Conservation (phyloP, 75 land plant genomes). For the Adiantum capillusveneris region DNA sequence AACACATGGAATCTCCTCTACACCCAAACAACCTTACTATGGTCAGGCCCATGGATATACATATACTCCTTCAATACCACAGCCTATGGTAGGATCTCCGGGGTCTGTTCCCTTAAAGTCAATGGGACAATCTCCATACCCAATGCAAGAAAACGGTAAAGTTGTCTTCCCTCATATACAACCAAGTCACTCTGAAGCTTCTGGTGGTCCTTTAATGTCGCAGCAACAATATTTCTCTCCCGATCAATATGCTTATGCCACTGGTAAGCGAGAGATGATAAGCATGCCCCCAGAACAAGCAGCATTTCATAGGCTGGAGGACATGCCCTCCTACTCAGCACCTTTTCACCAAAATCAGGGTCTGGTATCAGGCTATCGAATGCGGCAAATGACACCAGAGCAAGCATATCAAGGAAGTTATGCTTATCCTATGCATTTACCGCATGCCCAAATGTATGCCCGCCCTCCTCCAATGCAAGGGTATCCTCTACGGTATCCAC, state of each 20-base stretch:
- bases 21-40: neutral
- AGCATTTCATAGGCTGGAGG: neutral
- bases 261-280: neutral
- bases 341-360: neutral
- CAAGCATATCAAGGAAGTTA: slow-evolving; percentile 3
- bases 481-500: neutral
- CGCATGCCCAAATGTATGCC: neutral
- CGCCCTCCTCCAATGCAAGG: neutral
- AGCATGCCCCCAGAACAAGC: neutral
- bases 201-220: too few relatives aligned
- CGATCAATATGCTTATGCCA: neutral
- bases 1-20: neutral
- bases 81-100: too few relatives aligned
- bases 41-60: neutral
- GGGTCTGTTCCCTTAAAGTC: too few relatives aligned
- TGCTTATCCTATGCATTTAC: neutral
- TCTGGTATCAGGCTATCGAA: neutral
- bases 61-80: too few relatives aligned
- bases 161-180: too few relatives aligned
- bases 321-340: neutral
- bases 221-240: neutral
- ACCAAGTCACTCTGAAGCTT: too few relatives aligned
- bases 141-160: too few relatives aligned
- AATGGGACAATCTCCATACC: too few relatives aligned
- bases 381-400: neutral